These are phyloP conservation scores for Fusarium torreyae DNA, from an alignment of 2,329 filamentous ascomycete genomes.

Conservation along the genomic window DNA sequence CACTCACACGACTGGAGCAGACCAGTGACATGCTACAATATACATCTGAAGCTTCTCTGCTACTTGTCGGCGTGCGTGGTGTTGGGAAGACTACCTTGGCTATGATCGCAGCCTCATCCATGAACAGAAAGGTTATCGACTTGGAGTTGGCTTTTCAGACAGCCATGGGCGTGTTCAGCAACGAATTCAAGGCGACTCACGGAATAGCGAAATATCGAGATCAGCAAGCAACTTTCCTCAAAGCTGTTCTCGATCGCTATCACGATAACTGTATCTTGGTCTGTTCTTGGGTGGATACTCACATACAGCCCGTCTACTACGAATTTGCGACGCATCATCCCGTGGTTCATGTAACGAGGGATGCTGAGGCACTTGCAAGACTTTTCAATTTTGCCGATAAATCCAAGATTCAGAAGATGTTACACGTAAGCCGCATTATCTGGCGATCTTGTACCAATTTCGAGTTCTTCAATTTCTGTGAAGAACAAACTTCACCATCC, in stretches of 20 bases:
- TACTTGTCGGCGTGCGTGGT: conserved; percentile 80
- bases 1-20: conserved; percentile 46
- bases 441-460: conserved; percentile 78
- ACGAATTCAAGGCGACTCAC: conserved; percentile 73
- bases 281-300: conserved; percentile 78
- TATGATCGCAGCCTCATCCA: conserved; percentile 81
- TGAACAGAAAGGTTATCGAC: conserved; percentile 77
- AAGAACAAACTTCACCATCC: conserved; percentile 58
- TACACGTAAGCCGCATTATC: conserved; percentile 69
- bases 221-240: conserved; percentile 74
- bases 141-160: conserved; percentile 78
- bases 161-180: conserved; percentile 71
- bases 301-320: conserved; percentile 70
- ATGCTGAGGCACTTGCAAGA: conserved; percentile 73
- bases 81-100: conserved; percentile 82
- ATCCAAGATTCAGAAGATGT: conserved; percentile 69
- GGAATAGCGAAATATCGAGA: conserved; percentile 73
- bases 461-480: conserved; percentile 83
- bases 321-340: conserved; percentile 76
- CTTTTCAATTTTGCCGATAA: conserved; percentile 71
- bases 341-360: conserved; percentile 78
- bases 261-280: conserved; percentile 76
- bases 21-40: conserved; percentile 57
- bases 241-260: conserved; percentile 70
- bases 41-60: conserved; percentile 76